These are phyloP conservation scores for Zygosaccharomyces kombuchaensis DNA, from an alignment of 805 yeast species.

Conservation along the genomic window DNA sequence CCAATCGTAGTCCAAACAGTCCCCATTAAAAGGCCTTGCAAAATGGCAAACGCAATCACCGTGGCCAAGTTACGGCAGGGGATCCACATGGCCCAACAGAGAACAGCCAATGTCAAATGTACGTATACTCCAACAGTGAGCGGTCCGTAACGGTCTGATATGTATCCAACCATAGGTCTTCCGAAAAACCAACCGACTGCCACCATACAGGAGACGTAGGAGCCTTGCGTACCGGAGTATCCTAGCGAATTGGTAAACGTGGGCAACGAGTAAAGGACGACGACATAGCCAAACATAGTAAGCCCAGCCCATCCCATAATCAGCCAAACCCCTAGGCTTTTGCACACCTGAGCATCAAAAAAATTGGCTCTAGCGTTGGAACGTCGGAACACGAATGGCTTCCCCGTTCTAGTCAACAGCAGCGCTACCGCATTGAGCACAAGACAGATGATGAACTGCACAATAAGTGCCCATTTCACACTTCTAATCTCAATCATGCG, in stretches of 20 bases:
- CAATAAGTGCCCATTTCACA: conserved; percentile 36
- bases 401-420: conserved; percentile 38
- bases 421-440: conserved; percentile 30
- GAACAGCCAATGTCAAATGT: conserved; percentile 39
- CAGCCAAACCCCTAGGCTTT: conserved; percentile 42
- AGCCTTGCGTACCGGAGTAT: conserved; percentile 49
- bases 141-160: conserved; percentile 51
- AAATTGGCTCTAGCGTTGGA: conserved; percentile 27
- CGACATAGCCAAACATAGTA: conserved; percentile 58
- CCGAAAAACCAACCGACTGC: conserved; percentile 54
- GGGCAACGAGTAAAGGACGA: conserved; percentile 53
- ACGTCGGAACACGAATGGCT: conserved; percentile 12
- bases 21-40: conserved; percentile 59
- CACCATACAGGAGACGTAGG: conserved; percentile 56
- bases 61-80: conserved; percentile 57
- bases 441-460: conserved; percentile 38
- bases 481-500: conserved; percentile 32
- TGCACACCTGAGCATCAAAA: conserved; percentile 41
- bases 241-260: conserved; percentile 60
- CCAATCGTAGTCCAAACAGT: conserved; percentile 54
- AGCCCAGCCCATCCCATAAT: conserved; percentile 40
- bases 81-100: conserved; percentile 50
- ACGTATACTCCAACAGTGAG: conserved; percentile 42
- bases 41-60: conserved; percentile 46
- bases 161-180: conserved; percentile 50